These are phyloP conservation scores for Dioscorea alata DNA, from an alignment of 106 monocot species.

Conservation along the genomic window DNA sequence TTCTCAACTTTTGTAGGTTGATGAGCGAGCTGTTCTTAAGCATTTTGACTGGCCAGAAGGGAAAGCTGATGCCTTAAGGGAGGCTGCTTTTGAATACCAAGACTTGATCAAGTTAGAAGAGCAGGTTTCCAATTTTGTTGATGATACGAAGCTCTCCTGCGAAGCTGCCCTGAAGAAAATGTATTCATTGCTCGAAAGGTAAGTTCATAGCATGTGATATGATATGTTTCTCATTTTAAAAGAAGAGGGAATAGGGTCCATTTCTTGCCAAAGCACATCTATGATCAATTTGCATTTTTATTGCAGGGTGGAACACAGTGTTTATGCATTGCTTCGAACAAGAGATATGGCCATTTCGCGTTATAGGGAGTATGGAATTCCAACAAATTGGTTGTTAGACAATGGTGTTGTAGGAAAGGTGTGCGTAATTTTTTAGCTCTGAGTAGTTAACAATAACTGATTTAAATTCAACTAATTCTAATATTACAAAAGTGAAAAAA, in stretches of 20 bases:
- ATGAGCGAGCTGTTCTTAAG: conserved; percentile 91
- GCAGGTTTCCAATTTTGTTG: conserved; percentile 53
- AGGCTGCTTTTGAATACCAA: conserved; percentile 86
- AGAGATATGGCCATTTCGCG: conserved; percentile 84
- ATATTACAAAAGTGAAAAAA: too few species aligned
- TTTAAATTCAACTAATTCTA: too few species aligned
- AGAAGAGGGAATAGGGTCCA: not conserved
- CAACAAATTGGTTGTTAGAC: conserved; percentile 80
- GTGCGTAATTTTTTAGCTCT: not conserved
- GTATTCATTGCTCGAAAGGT: conserved; percentile 92
- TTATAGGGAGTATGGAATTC: conserved; percentile 82
- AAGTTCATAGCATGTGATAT: conserved; percentile 12
- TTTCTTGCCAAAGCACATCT: not conserved
- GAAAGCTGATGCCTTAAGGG: conserved; percentile 87
- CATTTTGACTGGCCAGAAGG: conserved; percentile 98
- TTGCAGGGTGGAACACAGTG: conserved; percentile 82
- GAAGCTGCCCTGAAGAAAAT: conserved; percentile 90
- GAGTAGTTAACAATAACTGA: too few species aligned
- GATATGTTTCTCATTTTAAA: not conserved
- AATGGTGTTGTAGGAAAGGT: conserved; percentile 90
- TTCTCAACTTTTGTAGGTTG: conserved; percentile 43
- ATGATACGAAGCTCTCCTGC: conserved; percentile 70
- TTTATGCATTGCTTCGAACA: conserved; percentile 82
- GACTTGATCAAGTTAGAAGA: conserved; percentile 79
- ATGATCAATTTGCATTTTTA: not conserved